Evolutionary conservation across 2,329 filamentous ascomycete genomes (phyloP).

Genomic region (Neurospora sp.): DNA sequence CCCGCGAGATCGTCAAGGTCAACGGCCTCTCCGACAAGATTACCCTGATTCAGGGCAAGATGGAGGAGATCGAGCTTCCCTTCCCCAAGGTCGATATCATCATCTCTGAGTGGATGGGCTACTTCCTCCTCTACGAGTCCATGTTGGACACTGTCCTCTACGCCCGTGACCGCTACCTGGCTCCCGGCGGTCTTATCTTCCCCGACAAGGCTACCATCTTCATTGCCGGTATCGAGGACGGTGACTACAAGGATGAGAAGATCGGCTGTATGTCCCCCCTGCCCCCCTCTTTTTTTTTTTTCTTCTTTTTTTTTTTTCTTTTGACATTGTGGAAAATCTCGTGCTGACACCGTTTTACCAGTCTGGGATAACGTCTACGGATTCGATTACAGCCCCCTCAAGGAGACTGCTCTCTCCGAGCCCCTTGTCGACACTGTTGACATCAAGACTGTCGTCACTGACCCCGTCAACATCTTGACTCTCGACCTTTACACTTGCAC

Average conservation of each 20-base stretch:
- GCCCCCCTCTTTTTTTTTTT: background rate
- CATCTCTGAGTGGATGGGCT: conserved; percentile 99
- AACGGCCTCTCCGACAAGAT: conserved; percentile 96
- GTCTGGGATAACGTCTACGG: conserved; percentile 99
- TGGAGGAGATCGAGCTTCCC: conserved; percentile 94
- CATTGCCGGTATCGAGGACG: conserved; percentile 93
- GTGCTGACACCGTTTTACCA: conserved; percentile 26
- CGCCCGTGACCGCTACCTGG: conserved; percentile 85
- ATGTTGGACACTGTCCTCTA: conserved; percentile 99
- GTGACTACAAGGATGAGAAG: conserved; percentile 99
- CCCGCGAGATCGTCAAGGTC: conserved; percentile 81
- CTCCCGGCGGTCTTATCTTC: conserved; percentile 85
- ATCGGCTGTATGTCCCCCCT: conserved; percentile 76
- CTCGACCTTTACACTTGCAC: conserved; percentile 92
- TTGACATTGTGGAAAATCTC: background rate
- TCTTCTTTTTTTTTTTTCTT: too few species aligned
- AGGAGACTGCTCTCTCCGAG: conserved; percentile 86
- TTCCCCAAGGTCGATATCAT: conserved; percentile 98
- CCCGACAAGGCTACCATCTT: conserved; percentile 98
- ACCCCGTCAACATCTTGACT: conserved; percentile 74
- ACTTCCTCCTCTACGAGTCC: conserved; percentile 96
- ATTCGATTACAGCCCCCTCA: conserved; percentile 92
- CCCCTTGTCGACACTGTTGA: conserved; percentile 97
- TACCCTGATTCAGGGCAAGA: conserved; percentile 96
- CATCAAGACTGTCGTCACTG: conserved; percentile 91